Evolutionary conservation across 257 asterid species (phyloP).

Genomic region (Verbena officinalis): DNA sequence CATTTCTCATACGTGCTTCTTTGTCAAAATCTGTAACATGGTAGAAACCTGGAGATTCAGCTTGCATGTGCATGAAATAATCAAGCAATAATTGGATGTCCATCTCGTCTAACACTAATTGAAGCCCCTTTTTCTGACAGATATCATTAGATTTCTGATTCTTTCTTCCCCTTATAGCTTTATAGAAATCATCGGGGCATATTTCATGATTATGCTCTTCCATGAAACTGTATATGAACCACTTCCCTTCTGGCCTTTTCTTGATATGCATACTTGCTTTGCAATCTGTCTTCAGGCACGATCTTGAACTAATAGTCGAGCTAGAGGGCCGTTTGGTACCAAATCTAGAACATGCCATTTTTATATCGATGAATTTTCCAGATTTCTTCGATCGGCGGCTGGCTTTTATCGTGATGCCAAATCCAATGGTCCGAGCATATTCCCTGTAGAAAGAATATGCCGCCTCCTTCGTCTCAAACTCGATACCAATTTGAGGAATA

Average conservation of each 20-base stretch:
- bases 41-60: slow-evolving; percentile 48
- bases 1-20: slow-evolving; percentile 39
- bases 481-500: slow-evolving; percentile 44
- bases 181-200: slow-evolving; percentile 33
- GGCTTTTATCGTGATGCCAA: slow-evolving; percentile 59
- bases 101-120: slow-evolving; percentile 38
- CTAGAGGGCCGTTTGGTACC: slow-evolving; percentile 42
- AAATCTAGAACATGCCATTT: slow-evolving; percentile 54
- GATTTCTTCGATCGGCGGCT: slow-evolving; percentile 57
- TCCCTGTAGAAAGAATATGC: slow-evolving; percentile 53
- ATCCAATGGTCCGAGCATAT: slow-evolving; percentile 49
- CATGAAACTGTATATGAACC: slow-evolving; percentile 43
- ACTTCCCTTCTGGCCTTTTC: slow-evolving; percentile 49
- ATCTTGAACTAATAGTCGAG: slow-evolving; percentile 30
- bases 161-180: slow-evolving; percentile 39
- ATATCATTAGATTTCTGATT: slow-evolving; percentile 21
- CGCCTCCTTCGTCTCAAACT: slow-evolving; percentile 54
- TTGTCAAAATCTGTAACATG: slow-evolving; percentile 43
- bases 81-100: slow-evolving; percentile 42
- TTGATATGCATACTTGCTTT: slow-evolving; percentile 54
- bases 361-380: slow-evolving; percentile 55
- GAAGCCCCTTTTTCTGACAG: slow-evolving; percentile 42
- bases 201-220: slow-evolving; percentile 56
- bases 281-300: slow-evolving; percentile 54
- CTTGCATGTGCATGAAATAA: slow-evolving; percentile 44